Evolutionary conservation across 768 basidiomycete species (phyloP), one percentile per base, ranked within the genome.

Genomic region (Multifurca ochricompacta): DNA sequence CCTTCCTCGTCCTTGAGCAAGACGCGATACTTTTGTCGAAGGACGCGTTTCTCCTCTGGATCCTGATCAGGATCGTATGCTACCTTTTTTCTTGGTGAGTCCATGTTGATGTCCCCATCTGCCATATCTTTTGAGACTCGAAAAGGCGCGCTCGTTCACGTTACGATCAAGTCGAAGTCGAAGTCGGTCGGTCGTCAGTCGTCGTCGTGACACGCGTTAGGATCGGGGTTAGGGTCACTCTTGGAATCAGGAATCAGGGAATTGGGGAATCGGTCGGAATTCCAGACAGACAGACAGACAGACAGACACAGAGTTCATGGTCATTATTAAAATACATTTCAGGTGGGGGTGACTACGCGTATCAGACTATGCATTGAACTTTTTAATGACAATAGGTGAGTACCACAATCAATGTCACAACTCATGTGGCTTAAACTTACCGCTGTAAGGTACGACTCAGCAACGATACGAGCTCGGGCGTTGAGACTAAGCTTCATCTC

Each of bases 401-500:
- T 23, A n/a, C 7, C 16, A 41, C 4, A 21, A 44, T 7, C 41
- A 3, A 18, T 45, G 19, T 37, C 3, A 28, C 1, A 13, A 54
- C 3, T 36, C 10, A 16, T 4, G 70, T 35, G 11, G 28, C 16
- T 16, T 9, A 35, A 32, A 9, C 91, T 68, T 68, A 92, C 92
- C n/a, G 89, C 87, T 54, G 81, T 81, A 63, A 98, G 74, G 70
- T 97, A 98, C 11, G 91, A 92, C 70, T 98, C 96, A 35, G 96
- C 96, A 25, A 98, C 95, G 51, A 88, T 97, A 68, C 96, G 89
- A 1, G 95, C 93, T 51, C 96, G 80, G 18, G 93, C 92, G 65
- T 98, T 99, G 59, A 98, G 76, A 64, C 87, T 91, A 13, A 99
- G 82, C 68, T 98, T 98, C 91, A 97, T 98, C 71, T 98, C 96